Evolutionary conservation across 2,329 filamentous ascomycete genomes (phyloP).

Genomic region (Cucurbitaria berberidis): DNA sequence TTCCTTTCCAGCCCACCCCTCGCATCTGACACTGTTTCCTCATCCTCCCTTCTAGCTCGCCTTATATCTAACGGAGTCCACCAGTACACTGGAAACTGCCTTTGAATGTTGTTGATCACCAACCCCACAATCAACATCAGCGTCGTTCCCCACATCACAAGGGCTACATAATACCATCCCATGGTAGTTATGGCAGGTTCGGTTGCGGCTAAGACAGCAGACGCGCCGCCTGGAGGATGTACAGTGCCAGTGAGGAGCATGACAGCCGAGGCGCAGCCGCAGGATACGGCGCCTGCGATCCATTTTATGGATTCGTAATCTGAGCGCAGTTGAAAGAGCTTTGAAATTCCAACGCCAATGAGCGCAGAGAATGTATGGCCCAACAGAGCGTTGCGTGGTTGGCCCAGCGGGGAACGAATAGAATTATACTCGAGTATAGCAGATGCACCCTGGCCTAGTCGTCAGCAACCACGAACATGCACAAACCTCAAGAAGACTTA

Average conservation of each 20-base stretch:
- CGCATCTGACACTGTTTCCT: conserved; percentile 34
- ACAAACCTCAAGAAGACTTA: conserved; percentile 25
- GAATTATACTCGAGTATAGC: conserved; percentile 57
- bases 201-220: conserved; percentile 54
- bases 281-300: conserved; percentile 54
- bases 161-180: conserved; percentile 55
- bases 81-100: conserved; percentile 57
- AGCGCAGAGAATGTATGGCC: conserved; percentile 55
- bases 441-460: conserved; percentile 49
- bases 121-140: conserved; percentile 53
- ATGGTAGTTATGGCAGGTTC: conserved; percentile 49
- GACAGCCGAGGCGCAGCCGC: conserved; percentile 51
- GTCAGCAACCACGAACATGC: conserved; percentile 4
- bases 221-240: conserved; percentile 59
- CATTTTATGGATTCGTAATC: conserved; percentile 50
- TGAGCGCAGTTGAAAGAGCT: conserved; percentile 51
- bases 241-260: conserved; percentile 58
- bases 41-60: conserved; percentile 21
- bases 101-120: conserved; percentile 55
- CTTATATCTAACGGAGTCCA: conserved; percentile 53
- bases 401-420: conserved; percentile 55
- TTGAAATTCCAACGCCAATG: conserved; percentile 53
- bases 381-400: conserved; percentile 55
- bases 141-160: conserved; percentile 51
- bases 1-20: conserved; percentile 26